Evolutionary conservation across 192 early-diverging fungal genomes (phyloP).

Genomic region (Backusella circina): DNA sequence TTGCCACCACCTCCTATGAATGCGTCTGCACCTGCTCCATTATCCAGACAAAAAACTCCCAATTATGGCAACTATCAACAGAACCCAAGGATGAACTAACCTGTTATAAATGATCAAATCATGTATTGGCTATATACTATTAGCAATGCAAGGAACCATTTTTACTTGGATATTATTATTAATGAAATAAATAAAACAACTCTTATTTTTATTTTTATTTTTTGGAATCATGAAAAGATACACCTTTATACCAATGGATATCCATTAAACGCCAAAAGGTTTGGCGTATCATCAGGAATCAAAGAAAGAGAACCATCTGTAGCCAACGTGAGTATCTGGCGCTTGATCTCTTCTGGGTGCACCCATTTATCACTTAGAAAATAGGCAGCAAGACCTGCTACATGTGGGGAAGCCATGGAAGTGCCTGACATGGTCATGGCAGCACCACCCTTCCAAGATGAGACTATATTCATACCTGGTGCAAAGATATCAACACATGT

Average conservation of each 20-base stretch:
- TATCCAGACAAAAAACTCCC: background rate
- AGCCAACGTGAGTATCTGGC: constrained; percentile 51
- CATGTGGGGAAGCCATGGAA: constrained; percentile 62
- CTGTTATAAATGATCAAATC: background rate
- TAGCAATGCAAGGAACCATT: background rate
- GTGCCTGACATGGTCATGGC: constrained; percentile 53
- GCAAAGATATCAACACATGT: constrained; percentile 91
- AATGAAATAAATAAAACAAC: background rate
- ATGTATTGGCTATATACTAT: background rate
- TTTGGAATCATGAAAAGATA: background rate
- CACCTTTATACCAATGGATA: background rate
- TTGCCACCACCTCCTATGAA: constrained; percentile 1
- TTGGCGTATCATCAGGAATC: constrained; percentile 55
- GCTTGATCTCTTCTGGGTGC: constrained; percentile 64
- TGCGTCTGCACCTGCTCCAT: background rate
- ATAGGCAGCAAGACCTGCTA: constrained; percentile 63
- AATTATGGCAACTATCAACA: background rate
- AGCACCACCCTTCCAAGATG: constrained; percentile 54
- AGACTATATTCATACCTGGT: constrained; percentile 79
- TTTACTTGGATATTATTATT: background rate
- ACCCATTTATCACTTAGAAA: constrained; percentile 38
- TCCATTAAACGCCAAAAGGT: constrained; percentile 67
- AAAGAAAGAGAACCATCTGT: constrained; percentile 58
- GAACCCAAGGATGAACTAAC: background rate
- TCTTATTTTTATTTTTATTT: no score